Evolutionary conservation across 768 basidiomycete species (phyloP), one percentile per base, ranked within the genome.

Genomic region (Ramaria sp.): DNA sequence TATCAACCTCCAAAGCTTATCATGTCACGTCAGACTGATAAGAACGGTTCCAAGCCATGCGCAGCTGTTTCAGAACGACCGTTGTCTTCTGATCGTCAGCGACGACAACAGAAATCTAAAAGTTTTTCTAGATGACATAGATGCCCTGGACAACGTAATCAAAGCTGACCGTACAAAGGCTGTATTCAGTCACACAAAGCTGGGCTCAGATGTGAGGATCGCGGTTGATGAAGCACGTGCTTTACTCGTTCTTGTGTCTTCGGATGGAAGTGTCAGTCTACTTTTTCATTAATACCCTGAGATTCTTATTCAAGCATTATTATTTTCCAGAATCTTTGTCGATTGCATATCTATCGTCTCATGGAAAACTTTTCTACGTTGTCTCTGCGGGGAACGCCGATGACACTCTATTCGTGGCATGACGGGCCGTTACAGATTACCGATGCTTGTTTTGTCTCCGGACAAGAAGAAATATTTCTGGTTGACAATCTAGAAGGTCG

Each of bases 181-280:
- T 51, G 33, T 19, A 0, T 63, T 82, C 13, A 69, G 72, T 54
- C 71, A 70, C 7, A 73, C 76, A 57, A 79, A 75, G 62, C 70
- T 80, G 15, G 80, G 77, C 0, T 63, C 69, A 3, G 68, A 74
- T 6, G 69, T 72, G 47, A n/a, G 77, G 7, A 52, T 82, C 4
- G 71, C 81, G 0, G 80, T 74, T 58, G 79, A 83, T 47, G 80
- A 83, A 60, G 64, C 68, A 10, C 78, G 73, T 59, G 72, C 75
- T 1, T 72, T 77, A 65, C 61, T 83, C 19, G 73, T 73, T 0
- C 57, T 82, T 17, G 48, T 60, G 13, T 41, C 48, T 9, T 51
- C 57, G 1, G 41, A 30, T 37, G 31, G 45, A 3, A 43, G 51
- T 22, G 60, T 58, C 17, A 20, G 56, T 51, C 3, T 13, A 7